Evolutionary conservation across 768 basidiomycete genomes (phyloP), one percentile per base, ranked within the genome.

Genomic region (Podaxis sp.): DNA sequence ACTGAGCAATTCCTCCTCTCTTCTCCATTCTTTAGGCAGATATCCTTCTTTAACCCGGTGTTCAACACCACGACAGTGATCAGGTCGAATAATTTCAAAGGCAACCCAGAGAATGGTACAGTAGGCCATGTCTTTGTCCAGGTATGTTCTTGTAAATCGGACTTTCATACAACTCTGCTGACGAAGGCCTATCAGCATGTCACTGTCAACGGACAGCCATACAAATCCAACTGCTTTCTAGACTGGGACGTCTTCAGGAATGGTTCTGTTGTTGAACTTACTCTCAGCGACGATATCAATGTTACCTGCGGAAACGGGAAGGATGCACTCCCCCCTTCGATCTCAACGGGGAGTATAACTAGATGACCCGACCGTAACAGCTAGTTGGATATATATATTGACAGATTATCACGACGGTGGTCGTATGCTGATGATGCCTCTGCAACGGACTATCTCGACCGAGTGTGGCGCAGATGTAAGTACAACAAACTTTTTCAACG

Each of bases 191-290:
- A 58, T 26, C 63, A 87, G 86, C 83, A 77, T 67, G 85, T 87
- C 7, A 80, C 76, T 13, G 81, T 87, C 28, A 79, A 87, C 65
- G 86, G 86, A 4, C 69, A 77, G 61, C 75, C 79, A 11, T 87
- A 84, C 78, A 81, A 84, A 64, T 87, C 86, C 2, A 87, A 81
- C 67, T 88, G 87, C 63, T 88, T 80, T 67, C 72, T 88, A 52
- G 86, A 87, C 33, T 88, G 85, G 86, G 84, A 86, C 56, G 81
- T 83, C n/a, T 88, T 87, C 66, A 75, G 74, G 24, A 73, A 68
- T 3, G 84, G 85, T 7, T 78, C 84, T 1, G 72, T 79, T 26
- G 77, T 88, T 38, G 85, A 85, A 68, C 72, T 88, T 36, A 80
- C 84, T 51, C 68, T 88, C 61, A 84, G 84, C 4, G 76, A 80